Base-by-base conservation (phyloP, 2,329 filamentous ascomycete genomes). In the Domatiomyces catenatus region DNA sequence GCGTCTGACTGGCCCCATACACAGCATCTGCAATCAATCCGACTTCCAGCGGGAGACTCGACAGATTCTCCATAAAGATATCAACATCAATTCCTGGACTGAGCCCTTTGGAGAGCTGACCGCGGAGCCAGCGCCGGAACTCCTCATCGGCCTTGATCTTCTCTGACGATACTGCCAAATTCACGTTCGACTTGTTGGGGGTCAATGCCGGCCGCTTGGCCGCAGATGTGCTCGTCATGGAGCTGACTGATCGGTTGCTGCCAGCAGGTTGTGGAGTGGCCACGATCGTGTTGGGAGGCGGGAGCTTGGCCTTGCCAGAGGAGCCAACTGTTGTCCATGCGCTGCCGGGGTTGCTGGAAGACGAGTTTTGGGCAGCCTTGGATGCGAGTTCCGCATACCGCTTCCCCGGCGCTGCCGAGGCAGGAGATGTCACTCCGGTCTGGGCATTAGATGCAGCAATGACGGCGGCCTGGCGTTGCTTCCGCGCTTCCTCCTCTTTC, bases 241-340 rank as follows among this genome's bases (percentile, higher is more conserved):
- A 39, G 49, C 67, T 69, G 39, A 69, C 65, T n/a, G 74, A 68
- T 42, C 76, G 69, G 20, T 72, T 64, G 32, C 10, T 4, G 2
- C 10, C 32, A 48, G 71, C 67, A 18, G 63, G 63, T 42, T 57
- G 56, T 18, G 74, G 71, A 1, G 74, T 69, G 12, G 80, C 75
- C 0, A 73, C 77, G 22, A 61, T 56, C 22, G 59, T 57, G 2
- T 75, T 76, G 5, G 86, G 84, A 24, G 78, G 71, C 4, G 86
- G 84, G 24, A 78, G 71, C 72, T 94, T 96, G 47, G 85, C 78
- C 71, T 95, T 98, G 12, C 92, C 92, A 58, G 89, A 83, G 32
- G 90, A 88, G 46, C 92, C 92, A 42, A 98, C 90, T 0, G 89
- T 96, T 8, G 89, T 90, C 92, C 92, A 98, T 1, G 88, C 87